Conservation (phyloP, 2,329 filamentous ascomycete genomes). For the Chaetomium strumarium region DNA sequence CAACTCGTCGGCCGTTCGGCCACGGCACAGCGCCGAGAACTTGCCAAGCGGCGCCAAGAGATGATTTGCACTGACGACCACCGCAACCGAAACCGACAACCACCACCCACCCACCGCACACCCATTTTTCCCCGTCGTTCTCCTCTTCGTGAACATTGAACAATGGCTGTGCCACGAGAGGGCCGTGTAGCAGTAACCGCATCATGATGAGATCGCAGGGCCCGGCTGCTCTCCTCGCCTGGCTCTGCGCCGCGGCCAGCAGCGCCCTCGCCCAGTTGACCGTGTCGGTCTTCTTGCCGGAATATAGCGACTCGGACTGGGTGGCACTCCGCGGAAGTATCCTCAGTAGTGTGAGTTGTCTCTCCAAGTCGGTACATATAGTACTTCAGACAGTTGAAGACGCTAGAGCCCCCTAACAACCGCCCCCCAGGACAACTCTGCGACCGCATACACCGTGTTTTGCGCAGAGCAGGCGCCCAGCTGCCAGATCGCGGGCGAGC, state of each 20-base stretch:
- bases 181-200: neutral
- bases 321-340: constrained; percentile 41
- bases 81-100: neutral
- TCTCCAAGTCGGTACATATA: too few relatives aligned
- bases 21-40: constrained; percentile 11
- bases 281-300: constrained; percentile 41
- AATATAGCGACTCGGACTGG: constrained; percentile 39
- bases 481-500: constrained; percentile 41
- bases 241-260: constrained; percentile 13
- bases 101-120: too few relatives aligned
- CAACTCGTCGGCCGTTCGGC: constrained; percentile 2
- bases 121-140: constrained; percentile 1
- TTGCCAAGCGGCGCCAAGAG: constrained; percentile 15
- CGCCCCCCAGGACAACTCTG: constrained; percentile 31
- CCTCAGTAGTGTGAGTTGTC: constrained; percentile 35
- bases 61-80: constrained; percentile 7
- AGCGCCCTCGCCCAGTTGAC: constrained; percentile 27
- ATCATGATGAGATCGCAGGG: constrained; percentile 16
- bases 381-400: neutral
- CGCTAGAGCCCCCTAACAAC: neutral
- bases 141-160: neutral
- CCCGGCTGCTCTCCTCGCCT: constrained; percentile 5
- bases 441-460: constrained; percentile 46
- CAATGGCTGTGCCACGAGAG: constrained; percentile 4
- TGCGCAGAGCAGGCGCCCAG: constrained; percentile 38